These are phyloP conservation scores for Sporopachydermia quercuum DNA, from an alignment of 805 yeast genomes.

Conservation along the genomic window DNA sequence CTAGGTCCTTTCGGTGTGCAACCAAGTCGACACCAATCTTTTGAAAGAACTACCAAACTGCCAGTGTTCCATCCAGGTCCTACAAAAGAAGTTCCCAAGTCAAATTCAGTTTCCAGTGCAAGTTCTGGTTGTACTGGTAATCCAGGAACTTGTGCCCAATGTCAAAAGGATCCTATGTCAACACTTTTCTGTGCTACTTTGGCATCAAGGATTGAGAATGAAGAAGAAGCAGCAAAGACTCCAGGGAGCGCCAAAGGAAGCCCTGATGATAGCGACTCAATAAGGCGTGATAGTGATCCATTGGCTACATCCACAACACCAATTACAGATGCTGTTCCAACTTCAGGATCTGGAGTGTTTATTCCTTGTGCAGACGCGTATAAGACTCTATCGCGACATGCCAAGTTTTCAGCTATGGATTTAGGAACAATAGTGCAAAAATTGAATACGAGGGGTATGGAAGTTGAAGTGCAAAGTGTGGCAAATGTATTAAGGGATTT, in stretches of 20 bases:
- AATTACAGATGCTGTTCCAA: conserved; percentile 2
- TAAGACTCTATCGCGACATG: conserved; percentile 71
- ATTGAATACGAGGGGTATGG: conserved; percentile 71
- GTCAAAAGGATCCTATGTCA: conserved; percentile 78
- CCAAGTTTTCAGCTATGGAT: conserved; percentile 58
- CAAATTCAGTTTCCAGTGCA: conserved; percentile 4
- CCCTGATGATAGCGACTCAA: neutral
- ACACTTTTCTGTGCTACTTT: conserved; percentile 80
- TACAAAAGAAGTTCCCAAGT: conserved; percentile 29
- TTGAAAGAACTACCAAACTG: conserved; percentile 20
- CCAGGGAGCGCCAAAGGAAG: conserved; percentile 8
- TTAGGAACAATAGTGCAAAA: conserved; percentile 61
- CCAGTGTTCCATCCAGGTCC: conserved; percentile 57
- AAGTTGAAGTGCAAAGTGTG: conserved; percentile 82
- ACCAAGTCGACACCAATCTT: conserved; percentile 8
- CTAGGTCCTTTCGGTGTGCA: conserved; percentile 5
- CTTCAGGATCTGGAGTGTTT: conserved; percentile 29
- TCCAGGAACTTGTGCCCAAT: conserved; percentile 77
- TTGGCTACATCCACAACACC: conserved; percentile 7
- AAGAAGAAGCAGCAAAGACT: conserved; percentile 18
- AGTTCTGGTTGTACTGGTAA: conserved; percentile 58
- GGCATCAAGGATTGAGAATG: conserved; percentile 27
- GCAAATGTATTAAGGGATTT: conserved; percentile 73
- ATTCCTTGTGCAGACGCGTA: conserved; percentile 88
- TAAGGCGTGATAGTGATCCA: neutral